Evolutionary conservation across 2,329 filamentous ascomycete species (phyloP).

Genomic region (Bertia moriformis): DNA sequence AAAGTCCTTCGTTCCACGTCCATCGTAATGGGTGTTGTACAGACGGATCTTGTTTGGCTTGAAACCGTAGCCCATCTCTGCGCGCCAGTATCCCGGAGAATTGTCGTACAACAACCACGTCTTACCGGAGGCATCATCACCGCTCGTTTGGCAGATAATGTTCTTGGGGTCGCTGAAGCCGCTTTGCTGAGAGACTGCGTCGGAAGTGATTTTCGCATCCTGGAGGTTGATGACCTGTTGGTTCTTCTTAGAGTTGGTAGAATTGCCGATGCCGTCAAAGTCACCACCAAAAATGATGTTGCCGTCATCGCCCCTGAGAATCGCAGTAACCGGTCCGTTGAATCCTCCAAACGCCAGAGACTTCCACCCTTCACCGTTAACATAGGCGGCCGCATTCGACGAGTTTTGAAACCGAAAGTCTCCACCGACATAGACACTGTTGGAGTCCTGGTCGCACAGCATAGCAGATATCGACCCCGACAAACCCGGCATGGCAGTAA

Average conservation of each 20-base stretch:
- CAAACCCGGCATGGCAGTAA: background rate
- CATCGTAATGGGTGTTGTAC: conserved; percentile 53
- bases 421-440: conserved; percentile 58
- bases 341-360: conserved; percentile 56
- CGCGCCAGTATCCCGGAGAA: conserved; percentile 50
- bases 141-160: conserved; percentile 48
- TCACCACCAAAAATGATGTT: conserved; percentile 58
- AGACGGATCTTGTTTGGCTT: conserved; percentile 51
- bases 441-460: conserved; percentile 45
- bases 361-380: conserved; percentile 37
- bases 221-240: conserved; percentile 51
- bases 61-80: conserved; percentile 53
- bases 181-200: conserved; percentile 29
- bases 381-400: conserved; percentile 54
- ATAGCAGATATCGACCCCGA: conserved; percentile 17
- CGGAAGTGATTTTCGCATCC: conserved; percentile 41
- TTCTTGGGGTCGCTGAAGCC: conserved; percentile 46
- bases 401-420: conserved; percentile 46
- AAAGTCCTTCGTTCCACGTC: conserved; percentile 53
- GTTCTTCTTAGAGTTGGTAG: conserved; percentile 34
- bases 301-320: conserved; percentile 42
- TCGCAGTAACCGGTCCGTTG: conserved; percentile 55
- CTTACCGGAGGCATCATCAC: conserved; percentile 34
- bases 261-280: conserved; percentile 55
- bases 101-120: conserved; percentile 53